A percentile compares a stretch with the other conserved stretches of the same genome.
Conservation (phyloP, 176 grass and related monocot genomes). For the Oryza longistaminata region DNA sequence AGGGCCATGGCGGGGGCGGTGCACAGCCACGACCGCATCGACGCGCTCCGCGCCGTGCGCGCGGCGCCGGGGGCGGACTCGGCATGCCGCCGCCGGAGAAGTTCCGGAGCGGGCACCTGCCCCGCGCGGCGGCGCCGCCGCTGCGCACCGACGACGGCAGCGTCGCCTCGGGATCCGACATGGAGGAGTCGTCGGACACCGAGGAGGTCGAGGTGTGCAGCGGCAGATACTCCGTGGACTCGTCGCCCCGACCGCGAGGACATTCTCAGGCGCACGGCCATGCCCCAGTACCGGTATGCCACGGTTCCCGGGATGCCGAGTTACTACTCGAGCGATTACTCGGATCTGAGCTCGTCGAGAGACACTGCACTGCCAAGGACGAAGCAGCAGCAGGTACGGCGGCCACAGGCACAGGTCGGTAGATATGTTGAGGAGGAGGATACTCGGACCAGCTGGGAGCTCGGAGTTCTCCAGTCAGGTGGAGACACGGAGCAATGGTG, state of each 20-base stretch:
- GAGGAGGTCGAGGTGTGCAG: slow-evolving; percentile 70
- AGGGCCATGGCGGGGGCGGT: slow-evolving; percentile 34
- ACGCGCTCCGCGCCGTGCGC: slow-evolving; percentile 57
- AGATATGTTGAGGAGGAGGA: slow-evolving; percentile 69
- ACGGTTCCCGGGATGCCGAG: slow-evolving; percentile 35
- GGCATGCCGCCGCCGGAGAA: slow-evolving; percentile 94
- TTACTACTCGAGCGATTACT: slow-evolving; percentile 91
- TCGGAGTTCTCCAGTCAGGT: slow-evolving; percentile 77
- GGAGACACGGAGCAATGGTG: slow-evolving; percentile 26
- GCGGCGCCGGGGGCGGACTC: slow-evolving; percentile 42
- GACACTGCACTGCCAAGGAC: slow-evolving; percentile 62
- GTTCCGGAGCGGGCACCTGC: slow-evolving; percentile 83
- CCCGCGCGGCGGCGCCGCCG: slow-evolving; percentile 51
- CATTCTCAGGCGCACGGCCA: slow-evolving; percentile 15
- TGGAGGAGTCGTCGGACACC: slow-evolving; percentile 85
- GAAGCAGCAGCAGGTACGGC: slow-evolving; percentile 44
- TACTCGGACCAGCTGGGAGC: slow-evolving; percentile 67
- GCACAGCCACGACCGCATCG: slow-evolving; percentile 55
- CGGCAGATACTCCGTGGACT: slow-evolving; percentile 73
- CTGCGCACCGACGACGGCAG: slow-evolving; percentile 50
- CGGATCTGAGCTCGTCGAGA: slow-evolving; percentile 84
- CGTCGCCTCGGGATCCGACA: slow-evolving; percentile 71
- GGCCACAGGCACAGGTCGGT: slow-evolving; percentile 40
- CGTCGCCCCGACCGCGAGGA: slow-evolving; percentile 57
- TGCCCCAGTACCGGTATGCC: slow-evolving; percentile 48